These are phyloP conservation scores for Talaromyces sp. DNA, from an alignment of 2,329 filamentous ascomycete genomes.

Conservation along the genomic window DNA sequence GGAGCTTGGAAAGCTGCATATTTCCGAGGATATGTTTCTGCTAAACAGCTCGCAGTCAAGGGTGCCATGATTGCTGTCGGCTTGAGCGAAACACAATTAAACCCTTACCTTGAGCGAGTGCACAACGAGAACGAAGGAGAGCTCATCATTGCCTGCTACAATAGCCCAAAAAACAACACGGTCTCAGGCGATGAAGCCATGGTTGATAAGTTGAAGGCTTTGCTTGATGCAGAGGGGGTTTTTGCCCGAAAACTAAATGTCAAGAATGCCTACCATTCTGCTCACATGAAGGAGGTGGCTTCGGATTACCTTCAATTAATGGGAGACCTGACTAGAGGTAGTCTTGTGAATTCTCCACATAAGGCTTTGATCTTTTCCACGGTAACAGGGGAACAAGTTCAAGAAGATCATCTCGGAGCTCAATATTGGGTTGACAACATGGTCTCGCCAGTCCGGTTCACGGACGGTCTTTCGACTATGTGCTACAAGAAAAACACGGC, in stretches of 20 bases:
- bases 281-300: conserved; percentile 21
- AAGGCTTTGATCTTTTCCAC: conserved; percentile 21
- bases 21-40: conserved; percentile 22
- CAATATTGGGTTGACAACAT: conserved; percentile 30
- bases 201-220: conserved; percentile 19
- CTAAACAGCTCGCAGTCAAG: conserved; percentile 15
- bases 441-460: conserved; percentile 26
- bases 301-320: conserved; percentile 21
- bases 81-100: conserved; percentile 11
- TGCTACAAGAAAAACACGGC: background rate
- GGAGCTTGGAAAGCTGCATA: conserved; percentile 25
- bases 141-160: conserved; percentile 23
- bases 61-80: conserved; percentile 28
- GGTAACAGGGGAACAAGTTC: conserved; percentile 18
- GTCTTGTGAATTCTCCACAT: conserved; percentile 11
- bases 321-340: conserved; percentile 14
- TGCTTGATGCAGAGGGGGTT: conserved; percentile 17
- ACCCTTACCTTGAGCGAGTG: conserved; percentile 16
- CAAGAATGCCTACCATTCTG: conserved; percentile 27
- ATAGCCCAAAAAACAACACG: conserved; percentile 24
- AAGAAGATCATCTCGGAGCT: conserved; percentile 10
- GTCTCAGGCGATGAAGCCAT: conserved; percentile 21
- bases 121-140: conserved; percentile 13
- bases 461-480: conserved; percentile 17
- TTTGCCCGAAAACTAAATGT: conserved; percentile 27